Conservation (phyloP, 495 filamentous ascomycete genomes). For the Hyaloscypha variabilis region DNA sequence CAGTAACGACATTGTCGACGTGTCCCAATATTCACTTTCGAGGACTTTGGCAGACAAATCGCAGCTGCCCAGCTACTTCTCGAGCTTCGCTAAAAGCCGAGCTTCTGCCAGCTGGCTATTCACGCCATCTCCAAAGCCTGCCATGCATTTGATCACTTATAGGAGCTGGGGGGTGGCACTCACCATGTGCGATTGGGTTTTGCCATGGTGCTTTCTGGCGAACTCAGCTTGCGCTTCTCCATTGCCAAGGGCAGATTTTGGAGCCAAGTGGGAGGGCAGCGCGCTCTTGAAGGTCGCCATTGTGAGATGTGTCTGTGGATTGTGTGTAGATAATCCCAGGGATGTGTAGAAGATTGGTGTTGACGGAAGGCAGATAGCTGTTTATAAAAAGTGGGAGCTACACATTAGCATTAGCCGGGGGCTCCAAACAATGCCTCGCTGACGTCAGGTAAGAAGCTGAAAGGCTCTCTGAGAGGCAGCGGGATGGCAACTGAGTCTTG, state of each 20-base stretch:
- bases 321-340: background rate
- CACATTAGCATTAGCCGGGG: background rate
- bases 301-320: slow-evolving; percentile 5
- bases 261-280: slow-evolving; percentile 72
- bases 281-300: slow-evolving; percentile 75
- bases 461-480: background rate
- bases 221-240: slow-evolving; percentile 53
- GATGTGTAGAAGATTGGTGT: background rate
- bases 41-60: slow-evolving; percentile 1
- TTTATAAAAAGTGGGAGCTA: background rate
- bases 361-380: slow-evolving; percentile 3
- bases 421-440: background rate
- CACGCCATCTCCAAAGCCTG: background rate
- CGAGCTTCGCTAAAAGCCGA: slow-evolving; percentile 5
- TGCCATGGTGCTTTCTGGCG: slow-evolving; percentile 83
- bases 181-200: slow-evolving; percentile 95
- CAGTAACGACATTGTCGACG: background rate
- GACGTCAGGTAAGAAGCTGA: slow-evolving; percentile 4
- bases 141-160: slow-evolving; percentile 1
- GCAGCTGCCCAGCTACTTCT: background rate
- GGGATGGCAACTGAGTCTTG: background rate
- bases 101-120: background rate
- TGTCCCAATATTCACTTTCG: background rate
- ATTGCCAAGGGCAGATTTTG: slow-evolving; percentile 55
- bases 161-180: slow-evolving; percentile 44